phyloP scores from a whole-genome alignment of 1,139 yeast species.

The Wickerhamiella infanticola region DNA sequence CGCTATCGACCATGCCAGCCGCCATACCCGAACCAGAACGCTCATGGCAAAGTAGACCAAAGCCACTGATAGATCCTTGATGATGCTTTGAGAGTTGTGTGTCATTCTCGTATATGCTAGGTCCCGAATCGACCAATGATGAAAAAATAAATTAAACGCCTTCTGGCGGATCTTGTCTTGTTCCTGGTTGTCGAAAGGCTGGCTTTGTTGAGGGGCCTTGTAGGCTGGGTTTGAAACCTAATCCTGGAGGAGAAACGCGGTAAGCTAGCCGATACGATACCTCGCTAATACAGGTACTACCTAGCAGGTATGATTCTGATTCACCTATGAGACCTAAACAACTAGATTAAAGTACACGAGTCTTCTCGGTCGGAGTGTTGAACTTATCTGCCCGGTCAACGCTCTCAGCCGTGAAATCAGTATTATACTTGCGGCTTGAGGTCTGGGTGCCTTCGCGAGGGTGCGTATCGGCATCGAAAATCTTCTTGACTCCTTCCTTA shows the following conservation, averaged over 20 bases:
- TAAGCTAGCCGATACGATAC: too few species aligned
- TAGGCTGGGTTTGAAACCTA: too few species aligned
- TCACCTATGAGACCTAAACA: not conserved
- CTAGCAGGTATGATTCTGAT: not conserved
- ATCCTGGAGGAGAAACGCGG: too few species aligned
- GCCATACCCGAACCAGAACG: not conserved
- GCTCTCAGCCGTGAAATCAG: not conserved
- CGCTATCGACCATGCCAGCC: not conserved
- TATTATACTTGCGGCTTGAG: conserved; percentile 1
- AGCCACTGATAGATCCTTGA: not conserved
- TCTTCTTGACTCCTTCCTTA: conserved; percentile 8
- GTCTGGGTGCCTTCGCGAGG: conserved; percentile 6
- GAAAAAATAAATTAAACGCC: too few species aligned
- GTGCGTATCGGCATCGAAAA: conserved; percentile 6
- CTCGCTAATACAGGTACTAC: too few species aligned
- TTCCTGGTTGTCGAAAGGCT: too few species aligned
- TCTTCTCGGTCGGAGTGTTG: not conserved
- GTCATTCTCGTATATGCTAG: not conserved
- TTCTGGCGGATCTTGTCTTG: too few species aligned
- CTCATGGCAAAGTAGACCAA: not conserved
- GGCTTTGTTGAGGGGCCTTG: too few species aligned
- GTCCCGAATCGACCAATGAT: too few species aligned
- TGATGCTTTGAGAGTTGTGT: not conserved
- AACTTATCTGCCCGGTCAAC: not conserved
- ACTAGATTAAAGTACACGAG: not conserved